Evolutionary conservation across 257 asterid genomes (phyloP), one percentile per base, ranked within the genome.

Genomic region (Fraxinus excelsior): DNA sequence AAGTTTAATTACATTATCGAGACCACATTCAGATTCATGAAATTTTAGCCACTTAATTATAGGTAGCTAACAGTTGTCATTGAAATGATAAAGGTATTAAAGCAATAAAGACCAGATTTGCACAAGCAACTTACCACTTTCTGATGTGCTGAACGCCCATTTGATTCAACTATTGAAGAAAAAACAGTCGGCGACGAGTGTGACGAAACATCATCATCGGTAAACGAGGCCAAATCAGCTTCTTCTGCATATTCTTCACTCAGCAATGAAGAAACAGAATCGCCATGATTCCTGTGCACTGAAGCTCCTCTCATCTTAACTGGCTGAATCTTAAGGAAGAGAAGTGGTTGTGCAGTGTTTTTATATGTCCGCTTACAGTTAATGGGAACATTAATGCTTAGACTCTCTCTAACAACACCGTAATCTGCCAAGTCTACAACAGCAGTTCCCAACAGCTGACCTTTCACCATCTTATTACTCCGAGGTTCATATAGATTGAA

Each of bases 161-260:
- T 88, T 70, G 94, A 85, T 69, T 88, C 95, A 73, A 80, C 80
- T 40, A 88, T 86, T 23, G 86, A 82, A 82, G 89, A 90, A 78
- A 91, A 79, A 87, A 79, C 87, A 76, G 84, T 87, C 76, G 74
- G 76, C 3, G 97, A 92, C 3, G 97, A 89, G 80, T 90, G 95
- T 14, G 93, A 89, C 65, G 96, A 90, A 79, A 78, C 88, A 84
- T 90, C 97, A 82, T 92, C 97, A 77, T 90, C 96, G 1, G 97
- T 83, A 71, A 78, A 83, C 12, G 94, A 87, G 62, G 86, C 87
- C 65, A 79, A 75, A 78, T 88, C 97, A 73, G 96, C 91, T 84
- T 91, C 98, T 78, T 94, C 96, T 23, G 90, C 87, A 75, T 86
- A 91, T 81, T 91, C 96, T 84, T 91, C 97, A 79, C 83, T 79